Base-by-base conservation (phyloP, 148 eudicot genomes). In the Limonium bicolor region DNA sequence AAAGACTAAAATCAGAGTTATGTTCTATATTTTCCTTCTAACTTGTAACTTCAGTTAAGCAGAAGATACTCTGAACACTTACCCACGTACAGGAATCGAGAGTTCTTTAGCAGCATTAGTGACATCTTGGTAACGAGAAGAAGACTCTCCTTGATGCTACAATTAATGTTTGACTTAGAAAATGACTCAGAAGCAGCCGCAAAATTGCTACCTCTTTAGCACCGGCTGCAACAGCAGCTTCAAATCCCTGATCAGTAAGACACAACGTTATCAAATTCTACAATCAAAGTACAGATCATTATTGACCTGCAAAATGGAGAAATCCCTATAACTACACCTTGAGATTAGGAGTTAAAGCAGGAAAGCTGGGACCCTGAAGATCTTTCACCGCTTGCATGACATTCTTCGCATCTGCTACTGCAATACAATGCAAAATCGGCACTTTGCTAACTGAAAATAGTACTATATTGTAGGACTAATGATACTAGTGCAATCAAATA, bases 161-260 rank as follows among this genome's bases (percentile, higher is more conserved):
- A 90, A 56, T 90, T 90, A 54, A 84, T 77, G 55, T 84, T 84
- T 6, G 97, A 84, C 53, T 63, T 63, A 20, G 93, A 90, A 59
- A 90, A 90, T 0, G 95, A 84, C 59, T 90, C 95, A 10, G 97
- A 90, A 49, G 93, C 97, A n/a, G 97, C 77, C 55, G 97, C 95
- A 71, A 90, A 90, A 90, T 63, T 26, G 95, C 95, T 50, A 90
- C 86, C 56, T 90, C 95, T 66, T 75, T 80, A 20, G 73, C 97
- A 60, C 93, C 95, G 53, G 93, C 81, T 60, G 81, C 87, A 33
- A 72, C 48, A 47, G 97, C 97, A 35, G 93, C 95, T 67, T 84
- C 97, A 69, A 90, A 80, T 28, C 97, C 95, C 97, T 90, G 46
- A n/a, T 41, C 39, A 20, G n/a, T 21, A 21, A 42, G 36, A 22